Base-by-base conservation (phyloP, 2,329 filamentous ascomycete species). In the Chrysosporium queenslandicum region DNA sequence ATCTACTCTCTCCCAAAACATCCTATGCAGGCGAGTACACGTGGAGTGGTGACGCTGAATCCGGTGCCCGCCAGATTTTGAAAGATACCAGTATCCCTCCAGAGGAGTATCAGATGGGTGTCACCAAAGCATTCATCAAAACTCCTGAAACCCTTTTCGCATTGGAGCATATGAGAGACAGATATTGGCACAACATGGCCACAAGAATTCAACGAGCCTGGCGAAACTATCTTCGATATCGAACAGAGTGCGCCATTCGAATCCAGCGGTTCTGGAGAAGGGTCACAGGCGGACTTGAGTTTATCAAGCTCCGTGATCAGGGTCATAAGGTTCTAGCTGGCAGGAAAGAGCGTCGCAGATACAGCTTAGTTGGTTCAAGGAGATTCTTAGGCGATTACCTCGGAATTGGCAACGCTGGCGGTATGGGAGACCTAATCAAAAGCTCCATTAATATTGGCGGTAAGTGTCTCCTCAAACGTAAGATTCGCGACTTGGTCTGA, bases 101-200 rank as follows among this genome's bases (percentile, higher is more conserved):
- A 27, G 92, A 97, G 62, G 92, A 98, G 66, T 97, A 88, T 77
- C 92, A 98, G 70, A 86, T 98, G 78, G 92, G 92, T 71, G 86
- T 92, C 4, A 91, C 87, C 0, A 98, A 97, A 71, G 91, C 89
- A 3, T 98, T 98, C 64, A 94, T 98, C 74, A 97, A 98, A 71
- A 90, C 92, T 0, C 92, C 92, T 0, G 92, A 98, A 70, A 98
- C 92, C 0, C 74, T 98, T 1, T 98, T 98, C 64, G 92, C 92
- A 2, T 75, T 98, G 9, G 92, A 98, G 69, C 90, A 94, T 53
- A 97, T 98, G 91, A 82, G 92, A 65, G 92, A 98, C 66, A 79
- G 87, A 53, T 98, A 97, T 71, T 97, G 91, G 91, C 91, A 97
- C 70, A 98, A 97, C 71, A 97, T 98, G 92, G 92, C 92, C 2